These are phyloP conservation scores for Astragalus glycyphyllos DNA, from an alignment of 306 rosid genomes.

Conservation along the genomic window DNA sequence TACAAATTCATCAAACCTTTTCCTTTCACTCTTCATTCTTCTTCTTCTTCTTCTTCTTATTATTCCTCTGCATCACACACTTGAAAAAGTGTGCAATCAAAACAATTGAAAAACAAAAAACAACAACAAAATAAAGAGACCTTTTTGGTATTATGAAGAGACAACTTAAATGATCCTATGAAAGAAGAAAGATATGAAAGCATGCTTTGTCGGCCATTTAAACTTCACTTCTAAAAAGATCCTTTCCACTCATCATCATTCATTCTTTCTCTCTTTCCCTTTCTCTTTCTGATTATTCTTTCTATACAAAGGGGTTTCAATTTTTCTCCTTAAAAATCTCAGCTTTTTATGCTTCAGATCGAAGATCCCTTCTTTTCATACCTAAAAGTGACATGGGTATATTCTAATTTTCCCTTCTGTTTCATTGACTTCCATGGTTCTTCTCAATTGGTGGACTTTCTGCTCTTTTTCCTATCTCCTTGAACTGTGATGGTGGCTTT, in stretches of 20 bases:
- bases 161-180: slow-evolving; percentile 34
- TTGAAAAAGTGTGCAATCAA: slow-evolving; percentile 17
- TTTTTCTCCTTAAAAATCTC: slow-evolving; percentile 48
- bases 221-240: slow-evolving; percentile 50
- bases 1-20: slow-evolving; percentile 9
- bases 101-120: neutral
- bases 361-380: slow-evolving; percentile 62
- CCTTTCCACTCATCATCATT: slow-evolving; percentile 43
- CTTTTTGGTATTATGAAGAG: slow-evolving; percentile 26
- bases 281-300: slow-evolving; percentile 36
- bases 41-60: no score
- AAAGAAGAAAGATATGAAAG: slow-evolving; percentile 41
- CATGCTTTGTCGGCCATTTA: slow-evolving; percentile 86
- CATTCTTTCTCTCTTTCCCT: neutral
- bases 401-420: slow-evolving; percentile 44
- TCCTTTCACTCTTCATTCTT: neutral
- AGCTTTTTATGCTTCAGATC: slow-evolving; percentile 44
- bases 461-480: slow-evolving; percentile 53
- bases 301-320: slow-evolving; percentile 35
- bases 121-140: slow-evolving; percentile 5
- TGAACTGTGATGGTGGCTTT: slow-evolving; percentile 51
- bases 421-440: slow-evolving; percentile 46
- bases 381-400: slow-evolving; percentile 49
- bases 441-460: slow-evolving; percentile 56
- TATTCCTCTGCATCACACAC: slow-evolving; percentile 35